These are phyloP conservation scores for Pseudonectria buxi DNA, from an alignment of 2,329 filamentous ascomycete species.

Conservation along the genomic window DNA sequence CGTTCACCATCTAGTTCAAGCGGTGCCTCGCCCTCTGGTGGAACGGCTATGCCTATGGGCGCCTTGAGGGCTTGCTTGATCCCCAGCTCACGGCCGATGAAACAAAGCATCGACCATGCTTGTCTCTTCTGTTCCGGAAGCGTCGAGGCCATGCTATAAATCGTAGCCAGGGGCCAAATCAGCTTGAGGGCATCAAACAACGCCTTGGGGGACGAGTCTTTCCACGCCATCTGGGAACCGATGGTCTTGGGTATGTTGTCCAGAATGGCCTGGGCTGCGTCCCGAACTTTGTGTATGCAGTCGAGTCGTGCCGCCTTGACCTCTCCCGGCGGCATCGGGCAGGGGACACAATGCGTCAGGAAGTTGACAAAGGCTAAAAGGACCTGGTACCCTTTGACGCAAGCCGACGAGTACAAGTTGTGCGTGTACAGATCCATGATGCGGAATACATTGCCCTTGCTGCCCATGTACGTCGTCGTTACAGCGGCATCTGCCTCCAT, in stretches of 20 bases:
- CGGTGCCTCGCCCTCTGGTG: slow-evolving; percentile 21
- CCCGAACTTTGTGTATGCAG: slow-evolving; percentile 22
- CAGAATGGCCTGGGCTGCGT: slow-evolving; percentile 24
- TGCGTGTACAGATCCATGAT: slow-evolving; percentile 25
- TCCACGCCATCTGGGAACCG: slow-evolving; percentile 15
- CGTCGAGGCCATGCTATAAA: slow-evolving; percentile 24
- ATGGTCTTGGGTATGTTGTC: slow-evolving; percentile 19
- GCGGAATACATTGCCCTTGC: slow-evolving; percentile 4
- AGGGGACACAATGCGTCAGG: slow-evolving; percentile 24
- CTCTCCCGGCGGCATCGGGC: slow-evolving; percentile 15
- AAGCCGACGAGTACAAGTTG: slow-evolving; percentile 25
- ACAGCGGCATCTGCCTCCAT: slow-evolving; percentile 19
- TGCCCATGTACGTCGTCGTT: slow-evolving; percentile 8
- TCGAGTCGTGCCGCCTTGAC: slow-evolving; percentile 23
- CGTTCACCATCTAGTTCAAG: slow-evolving; percentile 13
- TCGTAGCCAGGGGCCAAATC: slow-evolving; percentile 31
- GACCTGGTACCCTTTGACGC: slow-evolving; percentile 30
- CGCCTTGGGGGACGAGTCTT: slow-evolving; percentile 24
- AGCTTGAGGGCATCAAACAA: slow-evolving; percentile 32
- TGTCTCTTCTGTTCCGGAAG: slow-evolving; percentile 20
- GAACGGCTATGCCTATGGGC: slow-evolving; percentile 12
- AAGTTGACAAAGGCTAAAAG: slow-evolving; percentile 29
- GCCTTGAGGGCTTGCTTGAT: slow-evolving; percentile 30
- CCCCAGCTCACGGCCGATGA: slow-evolving; percentile 31
- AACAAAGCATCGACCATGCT: slow-evolving; percentile 22